Evolutionary conservation across 345 rosid species (phyloP).

Genomic region (Linum lewisii): DNA sequence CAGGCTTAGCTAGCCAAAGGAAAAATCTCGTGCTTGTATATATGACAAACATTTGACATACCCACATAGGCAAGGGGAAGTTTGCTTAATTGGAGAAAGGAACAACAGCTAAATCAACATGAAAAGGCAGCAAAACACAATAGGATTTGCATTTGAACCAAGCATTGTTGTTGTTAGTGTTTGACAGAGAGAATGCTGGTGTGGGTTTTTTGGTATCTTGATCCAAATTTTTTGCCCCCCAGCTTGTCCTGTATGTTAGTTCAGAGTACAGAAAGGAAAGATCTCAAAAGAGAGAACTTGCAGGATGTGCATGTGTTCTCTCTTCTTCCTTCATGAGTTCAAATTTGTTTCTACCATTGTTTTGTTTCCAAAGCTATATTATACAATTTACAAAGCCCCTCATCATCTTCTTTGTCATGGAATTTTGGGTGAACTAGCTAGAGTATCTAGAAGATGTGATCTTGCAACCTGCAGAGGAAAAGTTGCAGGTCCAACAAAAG

Average conservation of each 20-base stretch:
- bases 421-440: too few relatives aligned
- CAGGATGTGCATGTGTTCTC: neutral
- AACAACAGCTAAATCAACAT: neutral
- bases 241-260: neutral
- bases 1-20: neutral
- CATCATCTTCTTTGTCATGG: too few relatives aligned
- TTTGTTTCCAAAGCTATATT: too few relatives aligned
- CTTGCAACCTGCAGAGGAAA: too few relatives aligned
- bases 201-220: neutral
- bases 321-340: neutral
- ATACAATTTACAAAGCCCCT: too few relatives aligned
- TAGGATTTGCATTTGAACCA: neutral
- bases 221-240: neutral
- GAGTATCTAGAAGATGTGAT: too few relatives aligned
- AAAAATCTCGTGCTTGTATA: neutral
- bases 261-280: neutral
- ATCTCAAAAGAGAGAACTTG: neutral
- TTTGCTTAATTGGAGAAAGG: neutral
- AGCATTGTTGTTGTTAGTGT: neutral
- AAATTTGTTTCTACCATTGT: neutral
- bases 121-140: neutral
- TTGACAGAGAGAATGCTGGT: neutral
- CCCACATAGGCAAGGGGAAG: neutral
- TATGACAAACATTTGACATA: neutral
- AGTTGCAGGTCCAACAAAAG: too few relatives aligned